Evolutionary conservation across 495 filamentous ascomycete genomes (phyloP).

Genomic region (Hyaloscypha bicolor): DNA sequence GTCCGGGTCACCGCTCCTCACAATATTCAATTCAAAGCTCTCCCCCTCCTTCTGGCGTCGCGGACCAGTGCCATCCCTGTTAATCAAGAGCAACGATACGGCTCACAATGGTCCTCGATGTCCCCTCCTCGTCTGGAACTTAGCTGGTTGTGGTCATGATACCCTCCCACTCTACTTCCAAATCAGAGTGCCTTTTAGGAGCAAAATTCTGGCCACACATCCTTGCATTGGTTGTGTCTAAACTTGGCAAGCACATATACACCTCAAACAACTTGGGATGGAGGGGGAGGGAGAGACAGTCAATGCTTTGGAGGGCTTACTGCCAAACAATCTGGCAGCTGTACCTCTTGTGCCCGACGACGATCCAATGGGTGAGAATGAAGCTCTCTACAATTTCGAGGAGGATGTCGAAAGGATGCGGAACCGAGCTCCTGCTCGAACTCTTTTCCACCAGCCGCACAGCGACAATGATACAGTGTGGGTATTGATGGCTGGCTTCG

Average conservation of each 20-base stretch:
- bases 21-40: background rate
- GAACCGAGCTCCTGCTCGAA: constrained; percentile 7
- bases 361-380: constrained; percentile 15
- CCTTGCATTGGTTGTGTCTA: background rate
- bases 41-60: background rate
- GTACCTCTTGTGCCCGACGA: constrained; percentile 21
- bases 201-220: background rate
- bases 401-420: constrained; percentile 11
- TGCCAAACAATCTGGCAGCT: background rate
- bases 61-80: background rate
- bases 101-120: background rate
- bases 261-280: background rate
- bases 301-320: background rate
- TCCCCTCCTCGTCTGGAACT: background rate
- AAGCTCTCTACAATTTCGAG: constrained; percentile 16
- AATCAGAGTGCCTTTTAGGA: background rate
- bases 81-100: background rate
- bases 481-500: constrained; percentile 21
- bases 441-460: constrained; percentile 21
- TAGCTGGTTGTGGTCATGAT: background rate
- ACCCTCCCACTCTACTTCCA: background rate
- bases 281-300: background rate
- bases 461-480: constrained; percentile 49
- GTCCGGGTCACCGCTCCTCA: background rate
- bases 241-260: background rate